Evolutionary conservation across 2,329 filamentous ascomycete species (phyloP), one percentile per base, ranked within the genome.

Genomic region (Alternaria sp.): DNA sequence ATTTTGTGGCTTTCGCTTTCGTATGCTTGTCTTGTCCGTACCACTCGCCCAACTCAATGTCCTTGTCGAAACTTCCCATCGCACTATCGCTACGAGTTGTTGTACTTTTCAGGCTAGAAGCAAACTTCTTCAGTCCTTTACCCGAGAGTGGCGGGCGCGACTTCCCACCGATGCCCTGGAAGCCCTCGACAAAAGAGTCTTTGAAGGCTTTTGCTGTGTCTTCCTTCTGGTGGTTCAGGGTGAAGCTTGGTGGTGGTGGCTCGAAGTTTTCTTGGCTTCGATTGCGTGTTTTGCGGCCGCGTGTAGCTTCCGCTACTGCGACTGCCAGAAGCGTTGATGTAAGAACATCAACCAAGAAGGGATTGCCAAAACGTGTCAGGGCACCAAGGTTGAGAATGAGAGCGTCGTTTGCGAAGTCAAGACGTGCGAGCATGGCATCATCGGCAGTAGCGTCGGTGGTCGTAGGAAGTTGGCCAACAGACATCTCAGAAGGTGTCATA

Each of bases 291-390:
- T 65, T 63, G 26, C 73, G 67, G 8, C 74, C 70, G n/a, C 79
- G 71, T 1, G 79, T 76, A 15, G 79, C 78, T 72, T 85, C 83
- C 12, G 82, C 80, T 1, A 83, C 78, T 1, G 82, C 82, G 44
- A 84, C 81, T 15, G 81, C 80, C 28, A 85, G 70, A 11, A 85
- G 70, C 0, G 82, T 77, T 4, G 75, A 76, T 6, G 82, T 74
- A 1, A 79, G 78, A 1, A 83, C 82, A 63, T 85, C 83, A 54
- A 83, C 74, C 46, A 84, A 75, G 69, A 83, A 83, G 5, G 79
- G 75, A 57, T 81, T 82, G n/a, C 80, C 79, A 59, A 84, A 76
- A 17, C 75, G 78, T 12, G 79, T 72, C 3, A 85, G 66, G 1
- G 80, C 81, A 2, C 80, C 81, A 6, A 82, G 72, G 59, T 85